Evolutionary conservation across 306 rosid species (phyloP).

Genomic region (Cercis canadensis): DNA sequence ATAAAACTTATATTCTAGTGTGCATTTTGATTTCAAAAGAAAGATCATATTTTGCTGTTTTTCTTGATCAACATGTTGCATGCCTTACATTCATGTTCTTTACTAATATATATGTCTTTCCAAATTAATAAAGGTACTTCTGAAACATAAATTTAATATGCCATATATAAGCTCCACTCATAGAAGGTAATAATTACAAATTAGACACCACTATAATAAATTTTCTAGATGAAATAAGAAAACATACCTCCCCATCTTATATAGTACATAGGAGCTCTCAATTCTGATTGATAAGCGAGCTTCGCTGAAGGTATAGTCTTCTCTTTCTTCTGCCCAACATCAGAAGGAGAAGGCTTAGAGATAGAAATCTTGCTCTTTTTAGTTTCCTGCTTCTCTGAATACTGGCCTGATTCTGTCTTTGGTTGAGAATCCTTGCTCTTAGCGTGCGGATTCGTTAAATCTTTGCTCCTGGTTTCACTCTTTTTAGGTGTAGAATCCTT

Average conservation of each 20-base stretch:
- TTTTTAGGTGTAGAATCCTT: background rate
- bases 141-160: no score
- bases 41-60: background rate
- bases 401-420: background rate
- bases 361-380: background rate
- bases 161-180: no score
- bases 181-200: no score
- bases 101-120: background rate
- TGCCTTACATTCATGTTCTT: background rate
- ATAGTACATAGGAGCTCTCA: background rate
- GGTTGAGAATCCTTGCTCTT: background rate
- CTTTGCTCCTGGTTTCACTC: background rate
- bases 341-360: background rate
- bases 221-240: background rate
- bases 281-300: no score
- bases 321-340: background rate
- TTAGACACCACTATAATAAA: background rate
- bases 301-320: background rate
- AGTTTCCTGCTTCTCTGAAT: background rate
- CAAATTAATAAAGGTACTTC: background rate
- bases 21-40: no score
- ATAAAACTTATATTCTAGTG: no score
- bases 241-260: conserved; percentile 13
- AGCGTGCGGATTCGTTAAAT: background rate
- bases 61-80: background rate